These are phyloP conservation scores for Boletus eberwhitei DNA, from an alignment of 768 basidiomycete genomes.

Conservation along the genomic window DNA sequence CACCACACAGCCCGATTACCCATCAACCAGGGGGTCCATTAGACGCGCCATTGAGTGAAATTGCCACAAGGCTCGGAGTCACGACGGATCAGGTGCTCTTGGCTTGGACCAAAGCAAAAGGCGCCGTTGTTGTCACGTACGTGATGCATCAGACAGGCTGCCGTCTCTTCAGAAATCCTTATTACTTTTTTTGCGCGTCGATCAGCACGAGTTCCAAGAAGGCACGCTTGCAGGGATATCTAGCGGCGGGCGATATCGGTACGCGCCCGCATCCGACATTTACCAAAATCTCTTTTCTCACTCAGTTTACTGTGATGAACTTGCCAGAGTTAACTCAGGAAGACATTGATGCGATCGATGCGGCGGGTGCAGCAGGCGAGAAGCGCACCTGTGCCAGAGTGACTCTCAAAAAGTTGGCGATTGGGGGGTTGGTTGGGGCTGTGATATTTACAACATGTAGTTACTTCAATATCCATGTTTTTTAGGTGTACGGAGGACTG, in stretches of 20 bases:
- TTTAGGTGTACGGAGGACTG: no score
- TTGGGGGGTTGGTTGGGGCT: no score
- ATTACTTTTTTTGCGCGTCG: neutral
- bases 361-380: constrained; percentile 42
- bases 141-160: constrained; percentile 2
- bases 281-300: neutral
- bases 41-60: constrained; percentile 52
- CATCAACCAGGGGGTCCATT: constrained; percentile 58
- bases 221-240: constrained; percentile 61
- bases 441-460: no score
- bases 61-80: constrained; percentile 48
- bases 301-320: neutral
- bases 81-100: constrained; percentile 66
- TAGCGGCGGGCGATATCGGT: constrained; percentile 65
- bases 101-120: constrained; percentile 71
- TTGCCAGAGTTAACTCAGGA: constrained; percentile 44
- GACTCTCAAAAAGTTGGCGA: no score
- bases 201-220: constrained; percentile 63
- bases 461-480: no score
- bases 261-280: neutral
- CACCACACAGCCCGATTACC: constrained; percentile 52
- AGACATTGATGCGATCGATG: constrained; percentile 56
- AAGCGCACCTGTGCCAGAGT: neutral
- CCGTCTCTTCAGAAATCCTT: no score
- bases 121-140: constrained; percentile 62